A percentile compares a stretch with the other conserved stretches of the same genome.
phyloP scores from a whole-genome alignment of 2,329 filamentous ascomycete genomes.

The Colletotrichum sp. region DNA sequence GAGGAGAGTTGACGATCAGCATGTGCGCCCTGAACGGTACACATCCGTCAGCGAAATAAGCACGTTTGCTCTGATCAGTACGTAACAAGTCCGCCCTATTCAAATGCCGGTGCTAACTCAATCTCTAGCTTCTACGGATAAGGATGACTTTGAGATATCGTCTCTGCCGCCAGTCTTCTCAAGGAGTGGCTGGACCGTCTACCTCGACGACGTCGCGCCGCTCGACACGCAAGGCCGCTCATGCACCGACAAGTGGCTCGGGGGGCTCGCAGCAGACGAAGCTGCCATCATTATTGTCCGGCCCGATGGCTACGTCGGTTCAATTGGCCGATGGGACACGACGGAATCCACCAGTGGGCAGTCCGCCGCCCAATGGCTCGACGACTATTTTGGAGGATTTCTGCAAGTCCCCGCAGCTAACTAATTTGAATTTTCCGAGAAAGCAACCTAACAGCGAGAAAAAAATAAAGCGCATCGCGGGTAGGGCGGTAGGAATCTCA shows the following conservation, averaged over 20 bases:
- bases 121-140: constrained; percentile 58
- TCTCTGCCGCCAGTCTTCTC: constrained; percentile 69
- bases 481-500: not conserved
- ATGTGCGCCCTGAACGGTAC: constrained; percentile 72
- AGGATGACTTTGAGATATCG: constrained; percentile 66
- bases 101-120: not conserved
- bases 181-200: constrained; percentile 72
- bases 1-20: constrained; percentile 63
- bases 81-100: constrained; percentile 23
- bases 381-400: constrained; percentile 8
- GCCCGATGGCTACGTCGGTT: constrained; percentile 27
- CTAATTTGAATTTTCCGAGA: not conserved
- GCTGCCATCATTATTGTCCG: constrained; percentile 22
- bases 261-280: constrained; percentile 16
- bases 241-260: constrained; percentile 50
- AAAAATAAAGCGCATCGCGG: not conserved
- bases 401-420: not conserved
- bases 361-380: constrained; percentile 6
- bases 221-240: constrained; percentile 54
- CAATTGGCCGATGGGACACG: constrained; percentile 9
- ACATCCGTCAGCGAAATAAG: constrained; percentile 60
- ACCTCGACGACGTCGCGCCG: constrained; percentile 68
- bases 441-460: not conserved
- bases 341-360: not conserved
- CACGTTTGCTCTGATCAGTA: constrained; percentile 72